Conservation (phyloP, 2,329 filamentous ascomycete genomes). For the Corynespora cassiicola region DNA sequence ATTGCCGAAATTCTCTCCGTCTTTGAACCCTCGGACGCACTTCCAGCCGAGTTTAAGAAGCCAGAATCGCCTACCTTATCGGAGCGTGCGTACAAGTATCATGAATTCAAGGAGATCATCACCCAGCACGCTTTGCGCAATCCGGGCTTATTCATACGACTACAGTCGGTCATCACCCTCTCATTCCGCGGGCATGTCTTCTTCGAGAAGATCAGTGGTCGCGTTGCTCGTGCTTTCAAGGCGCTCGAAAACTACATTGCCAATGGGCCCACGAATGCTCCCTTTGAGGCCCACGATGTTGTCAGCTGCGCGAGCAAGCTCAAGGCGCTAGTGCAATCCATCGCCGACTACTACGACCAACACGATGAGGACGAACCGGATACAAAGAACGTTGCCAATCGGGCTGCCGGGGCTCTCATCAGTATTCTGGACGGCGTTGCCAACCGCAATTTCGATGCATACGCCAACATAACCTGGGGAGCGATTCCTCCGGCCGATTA, state of each 20-base stretch:
- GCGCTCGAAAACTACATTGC: slow-evolving; percentile 38
- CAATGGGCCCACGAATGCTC: slow-evolving; percentile 30
- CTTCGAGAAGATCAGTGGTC: slow-evolving; percentile 42
- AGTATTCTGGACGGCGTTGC: slow-evolving; percentile 41
- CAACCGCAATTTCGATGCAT: slow-evolving; percentile 39
- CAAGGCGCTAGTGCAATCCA: slow-evolving; percentile 28
- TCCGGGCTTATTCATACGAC: slow-evolving; percentile 30
- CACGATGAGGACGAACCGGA: slow-evolving; percentile 18
- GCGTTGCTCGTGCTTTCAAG: slow-evolving; percentile 33
- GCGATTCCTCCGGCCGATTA: slow-evolving; percentile 30
- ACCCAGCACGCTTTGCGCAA: slow-evolving; percentile 34
- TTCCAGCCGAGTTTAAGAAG: slow-evolving; percentile 41
- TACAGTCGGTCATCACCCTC: slow-evolving; percentile 36
- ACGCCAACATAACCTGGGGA: slow-evolving; percentile 37
- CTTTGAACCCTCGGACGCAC: slow-evolving; percentile 41
- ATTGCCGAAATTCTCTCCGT: slow-evolving; percentile 44
- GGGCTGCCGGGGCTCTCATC: slow-evolving; percentile 37
- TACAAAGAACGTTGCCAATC: slow-evolving; percentile 27
- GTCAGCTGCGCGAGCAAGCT: slow-evolving; percentile 38
- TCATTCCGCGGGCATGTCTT: slow-evolving; percentile 42
- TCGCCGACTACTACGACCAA: slow-evolving; percentile 33
- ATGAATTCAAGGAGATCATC: slow-evolving; percentile 36
- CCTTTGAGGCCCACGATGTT: slow-evolving; percentile 33
- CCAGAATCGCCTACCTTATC: slow-evolving; percentile 31
- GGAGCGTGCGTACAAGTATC: slow-evolving; percentile 38